phyloP scores from a whole-genome alignment of 257 asterid species.

The Striga asiatica region DNA sequence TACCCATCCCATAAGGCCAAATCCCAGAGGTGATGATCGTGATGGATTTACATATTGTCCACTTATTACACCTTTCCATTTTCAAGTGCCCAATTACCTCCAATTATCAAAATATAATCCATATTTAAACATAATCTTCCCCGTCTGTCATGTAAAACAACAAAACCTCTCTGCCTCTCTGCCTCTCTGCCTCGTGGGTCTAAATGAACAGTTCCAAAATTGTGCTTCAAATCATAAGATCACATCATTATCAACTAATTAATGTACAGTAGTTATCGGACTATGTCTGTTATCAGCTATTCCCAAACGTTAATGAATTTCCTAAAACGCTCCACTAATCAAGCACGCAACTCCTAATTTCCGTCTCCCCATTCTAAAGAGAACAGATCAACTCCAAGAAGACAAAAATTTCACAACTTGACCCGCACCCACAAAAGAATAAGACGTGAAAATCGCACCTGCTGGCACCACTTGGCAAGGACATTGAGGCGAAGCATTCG shows the following conservation, averaged over 20 bases:
- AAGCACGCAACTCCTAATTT: slow-evolving; percentile 5
- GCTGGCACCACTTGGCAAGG: slow-evolving; percentile 98
- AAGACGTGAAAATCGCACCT: slow-evolving; percentile 33
- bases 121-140: neutral
- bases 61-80: neutral
- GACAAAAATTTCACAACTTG: slow-evolving; percentile 7
- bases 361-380: slow-evolving; percentile 2
- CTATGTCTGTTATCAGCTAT: slow-evolving; percentile 1
- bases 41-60: slow-evolving; percentile 5
- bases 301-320: neutral
- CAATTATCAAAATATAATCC: neutral
- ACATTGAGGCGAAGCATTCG: slow-evolving; percentile 97
- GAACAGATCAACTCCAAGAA: slow-evolving; percentile 15
- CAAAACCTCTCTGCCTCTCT: neutral
- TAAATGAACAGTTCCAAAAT: neutral
- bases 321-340: neutral
- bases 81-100: neutral
- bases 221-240: neutral
- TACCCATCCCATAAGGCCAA: too few species aligned
- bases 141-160: slow-evolving; percentile 1
- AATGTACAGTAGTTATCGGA: neutral
- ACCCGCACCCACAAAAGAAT: neutral
- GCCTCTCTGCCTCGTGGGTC: neutral
- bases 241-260: neutral
- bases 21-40: too few species aligned